Evolutionary conservation across 495 filamentous ascomycete species (phyloP).

Genomic region (Aspergillus bridgeri): DNA sequence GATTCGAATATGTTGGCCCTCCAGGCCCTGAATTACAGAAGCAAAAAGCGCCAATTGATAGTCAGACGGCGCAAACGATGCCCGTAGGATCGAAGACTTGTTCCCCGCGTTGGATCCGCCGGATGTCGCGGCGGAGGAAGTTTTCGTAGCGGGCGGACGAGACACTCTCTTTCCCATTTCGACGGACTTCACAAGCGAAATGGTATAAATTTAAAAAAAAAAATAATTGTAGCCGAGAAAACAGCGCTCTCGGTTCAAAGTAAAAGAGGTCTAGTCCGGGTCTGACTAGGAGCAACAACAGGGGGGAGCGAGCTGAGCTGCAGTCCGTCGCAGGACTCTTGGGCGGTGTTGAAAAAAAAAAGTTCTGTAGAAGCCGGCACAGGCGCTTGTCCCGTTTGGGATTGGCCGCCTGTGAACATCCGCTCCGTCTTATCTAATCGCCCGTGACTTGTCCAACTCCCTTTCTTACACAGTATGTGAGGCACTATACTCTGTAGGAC

Average conservation of each 20-base stretch:
- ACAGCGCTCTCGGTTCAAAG: not conserved
- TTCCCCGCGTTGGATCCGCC: slow-evolving; percentile 35
- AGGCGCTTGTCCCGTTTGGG: slow-evolving; percentile 35
- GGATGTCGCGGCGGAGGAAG: slow-evolving; percentile 40
- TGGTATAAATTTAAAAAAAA: slow-evolving; percentile 4
- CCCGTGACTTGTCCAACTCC: slow-evolving; percentile 1
- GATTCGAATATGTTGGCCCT: slow-evolving; percentile 56
- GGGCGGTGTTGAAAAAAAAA: slow-evolving; percentile 47
- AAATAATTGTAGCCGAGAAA: not conserved
- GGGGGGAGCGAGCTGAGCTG: slow-evolving; percentile 24
- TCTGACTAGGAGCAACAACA: slow-evolving; percentile 24
- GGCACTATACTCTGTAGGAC: too few relatives aligned
- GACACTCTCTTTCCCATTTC: slow-evolving; percentile 53
- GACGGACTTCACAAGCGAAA: slow-evolving; percentile 6
- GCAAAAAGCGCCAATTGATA: slow-evolving; percentile 58
- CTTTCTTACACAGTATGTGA: too few relatives aligned
- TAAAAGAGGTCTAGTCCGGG: slow-evolving; percentile 8
- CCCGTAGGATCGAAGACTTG: slow-evolving; percentile 50
- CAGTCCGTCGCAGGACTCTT: slow-evolving; percentile 31
- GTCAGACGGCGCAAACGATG: slow-evolving; percentile 53
- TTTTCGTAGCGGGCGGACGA: slow-evolving; percentile 43
- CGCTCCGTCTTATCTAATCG: slow-evolving; percentile 41
- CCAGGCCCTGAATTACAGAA: slow-evolving; percentile 57
- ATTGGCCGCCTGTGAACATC: slow-evolving; percentile 18
- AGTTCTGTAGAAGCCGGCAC: slow-evolving; percentile 39